These are phyloP conservation scores for Aspergillus jensenii DNA, from an alignment of 2,329 filamentous ascomycete species.

Conservation along the genomic window DNA sequence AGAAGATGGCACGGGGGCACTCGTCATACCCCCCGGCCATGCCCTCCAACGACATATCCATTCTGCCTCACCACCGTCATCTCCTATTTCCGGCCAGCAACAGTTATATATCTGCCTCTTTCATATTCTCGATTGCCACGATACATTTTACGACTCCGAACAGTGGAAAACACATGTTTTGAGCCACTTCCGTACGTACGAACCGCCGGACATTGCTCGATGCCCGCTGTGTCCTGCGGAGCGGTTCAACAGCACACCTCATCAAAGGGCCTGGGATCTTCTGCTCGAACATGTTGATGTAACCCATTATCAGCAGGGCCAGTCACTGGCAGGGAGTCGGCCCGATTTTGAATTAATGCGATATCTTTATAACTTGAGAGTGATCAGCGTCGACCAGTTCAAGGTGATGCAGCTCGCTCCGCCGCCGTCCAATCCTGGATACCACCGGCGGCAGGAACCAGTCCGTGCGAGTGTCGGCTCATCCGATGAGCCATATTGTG, in stretches of 20 bases:
- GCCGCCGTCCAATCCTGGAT: constrained; percentile 36
- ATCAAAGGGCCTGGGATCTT: constrained; percentile 39
- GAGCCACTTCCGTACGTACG: constrained; percentile 44
- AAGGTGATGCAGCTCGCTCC: constrained; percentile 44
- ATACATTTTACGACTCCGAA: constrained; percentile 37
- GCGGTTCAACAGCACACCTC: constrained; percentile 22
- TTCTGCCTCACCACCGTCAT: constrained; percentile 3
- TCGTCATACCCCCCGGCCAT: constrained; percentile 25
- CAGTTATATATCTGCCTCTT: constrained; percentile 43
- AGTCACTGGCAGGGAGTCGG: constrained; percentile 40
- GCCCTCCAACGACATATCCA: constrained; percentile 6
- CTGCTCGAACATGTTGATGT: constrained; percentile 45
- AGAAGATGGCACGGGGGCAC: constrained; percentile 29
- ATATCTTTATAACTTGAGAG: constrained; percentile 42
- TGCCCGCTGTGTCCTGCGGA: constrained; percentile 43
- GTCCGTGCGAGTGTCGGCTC: constrained; percentile 38
- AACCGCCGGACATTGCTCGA: constrained; percentile 40
- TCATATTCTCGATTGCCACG: constrained; percentile 45
- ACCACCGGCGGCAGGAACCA: constrained; percentile 37
- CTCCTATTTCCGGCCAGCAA: constrained; percentile 5
- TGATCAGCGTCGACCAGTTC: constrained; percentile 46
- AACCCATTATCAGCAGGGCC: constrained; percentile 42
- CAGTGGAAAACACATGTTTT: constrained; percentile 47
- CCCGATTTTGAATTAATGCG: constrained; percentile 47
- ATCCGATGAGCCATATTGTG: constrained; percentile 41